These are phyloP conservation scores for Magnolia kwangsiensis DNA, from an alignment of 164 flowering plant genomes.

Conservation along the genomic window DNA sequence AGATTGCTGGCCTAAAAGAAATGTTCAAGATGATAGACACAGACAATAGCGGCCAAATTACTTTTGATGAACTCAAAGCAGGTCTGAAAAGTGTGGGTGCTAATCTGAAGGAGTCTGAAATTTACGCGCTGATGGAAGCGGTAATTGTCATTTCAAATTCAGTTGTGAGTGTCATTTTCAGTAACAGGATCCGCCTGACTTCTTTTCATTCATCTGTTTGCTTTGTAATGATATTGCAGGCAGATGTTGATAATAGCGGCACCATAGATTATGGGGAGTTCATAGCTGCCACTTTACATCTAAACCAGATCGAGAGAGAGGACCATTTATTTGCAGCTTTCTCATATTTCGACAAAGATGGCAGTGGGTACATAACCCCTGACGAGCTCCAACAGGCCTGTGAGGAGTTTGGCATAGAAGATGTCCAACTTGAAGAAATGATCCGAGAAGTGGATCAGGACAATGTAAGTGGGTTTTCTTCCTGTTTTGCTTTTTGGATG, in stretches of 20 bases:
- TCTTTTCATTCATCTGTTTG: not conserved
- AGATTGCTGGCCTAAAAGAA: conserved; percentile 85
- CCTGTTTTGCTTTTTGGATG: not conserved
- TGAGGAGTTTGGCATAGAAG: conserved; percentile 24
- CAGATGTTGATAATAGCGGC: conserved; percentile 24
- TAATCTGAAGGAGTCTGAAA: conserved; percentile 73
- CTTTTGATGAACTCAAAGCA: conserved; percentile 78
- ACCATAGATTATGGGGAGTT: conserved; percentile 28
- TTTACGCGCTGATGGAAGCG: conserved; percentile 70
- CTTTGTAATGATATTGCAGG: conserved; percentile 15
- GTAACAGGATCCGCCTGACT: conserved; percentile 14
- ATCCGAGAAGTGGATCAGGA: conserved; percentile 29
- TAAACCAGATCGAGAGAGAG: conserved; percentile 22
- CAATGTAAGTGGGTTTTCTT: conserved; percentile 13
- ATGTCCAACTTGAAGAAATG: conserved; percentile 20
- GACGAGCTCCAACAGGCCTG: conserved; percentile 28
- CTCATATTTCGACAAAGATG: conserved; percentile 26
- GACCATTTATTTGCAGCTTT: conserved; percentile 24
- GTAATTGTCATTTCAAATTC: conserved; percentile 38
- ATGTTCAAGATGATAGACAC: conserved; percentile 90
- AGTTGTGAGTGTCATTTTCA: not conserved
- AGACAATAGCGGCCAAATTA: conserved; percentile 84
- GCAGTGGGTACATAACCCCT: conserved; percentile 23
- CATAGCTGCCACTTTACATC: conserved; percentile 22
- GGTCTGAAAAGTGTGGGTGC: conserved; percentile 79